These are phyloP conservation scores for Tubosaeta brunneosetosa DNA, from an alignment of 768 basidiomycete species.

Conservation along the genomic window DNA sequence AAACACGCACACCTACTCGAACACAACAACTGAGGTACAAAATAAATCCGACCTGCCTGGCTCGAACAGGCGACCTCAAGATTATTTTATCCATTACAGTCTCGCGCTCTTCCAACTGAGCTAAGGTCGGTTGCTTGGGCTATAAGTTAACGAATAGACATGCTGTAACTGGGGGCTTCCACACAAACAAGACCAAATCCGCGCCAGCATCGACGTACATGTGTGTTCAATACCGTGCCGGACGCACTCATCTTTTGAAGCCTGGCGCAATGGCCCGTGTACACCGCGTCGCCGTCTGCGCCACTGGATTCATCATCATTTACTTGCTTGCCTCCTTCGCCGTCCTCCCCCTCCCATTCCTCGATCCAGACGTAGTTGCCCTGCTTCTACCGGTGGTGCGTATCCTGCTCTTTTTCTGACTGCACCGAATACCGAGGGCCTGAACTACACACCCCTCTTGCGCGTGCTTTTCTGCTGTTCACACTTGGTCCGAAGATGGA, in stretches of 20 bases:
- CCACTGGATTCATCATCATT: conserved; percentile 38
- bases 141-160: neutral
- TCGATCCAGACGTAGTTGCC: conserved; percentile 4
- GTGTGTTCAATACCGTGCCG: neutral
- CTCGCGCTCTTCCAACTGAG: conserved; percentile 50
- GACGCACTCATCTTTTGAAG: neutral
- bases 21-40: neutral
- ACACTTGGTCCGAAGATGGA: neutral
- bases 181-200: neutral
- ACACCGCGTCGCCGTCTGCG: conserved; percentile 42
- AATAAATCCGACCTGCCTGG: conserved; percentile 49
- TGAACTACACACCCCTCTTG: neutral
- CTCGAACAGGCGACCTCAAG: conserved; percentile 60
- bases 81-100: conserved; percentile 36
- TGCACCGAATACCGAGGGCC: neutral
- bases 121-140: conserved; percentile 18
- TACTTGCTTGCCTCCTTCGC: conserved; percentile 33
- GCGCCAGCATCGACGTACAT: neutral
- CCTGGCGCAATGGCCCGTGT: neutral
- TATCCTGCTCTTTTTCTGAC: neutral
- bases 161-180: neutral
- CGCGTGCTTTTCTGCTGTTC: neutral
- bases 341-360: conserved; percentile 12
- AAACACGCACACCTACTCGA: neutral
- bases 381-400: conserved; percentile 17